Base-by-base conservation (phyloP, 768 basidiomycete genomes). In the Boletus insuetus region DNA sequence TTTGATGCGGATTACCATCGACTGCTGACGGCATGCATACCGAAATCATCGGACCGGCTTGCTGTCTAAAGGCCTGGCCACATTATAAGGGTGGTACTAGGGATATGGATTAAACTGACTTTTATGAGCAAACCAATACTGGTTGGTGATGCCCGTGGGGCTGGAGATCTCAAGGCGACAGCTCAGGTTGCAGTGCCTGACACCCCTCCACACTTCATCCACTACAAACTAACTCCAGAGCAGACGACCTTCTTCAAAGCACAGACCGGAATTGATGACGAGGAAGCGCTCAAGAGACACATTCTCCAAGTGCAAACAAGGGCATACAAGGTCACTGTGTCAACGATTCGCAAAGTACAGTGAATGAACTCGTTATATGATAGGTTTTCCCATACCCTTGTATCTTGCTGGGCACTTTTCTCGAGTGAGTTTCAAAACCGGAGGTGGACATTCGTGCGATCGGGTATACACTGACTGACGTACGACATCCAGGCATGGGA, bases 211-310 rank as follows among this genome's bases (percentile, higher is more conserved):
- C 22, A 29, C 32, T n/a, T 13, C 19, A 2, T 17, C 38, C 11
- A 32, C 31, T 50, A 39, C 22, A 24, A 4, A 20, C 22, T 51
- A 2, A 54, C 58, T 35, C 51, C 55, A 19, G 51, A 55, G 22
- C 47, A 63, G 39, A 35, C 54, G 4, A 43, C 32, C 2, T 69
- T 73, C 39, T 62, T 73, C 53, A 68, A 67, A 51, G 22, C 32
- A 2, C 54, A 68, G 58, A 72, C 61, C 19, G 63, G 68, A 6
- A 73, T 74, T 20, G 47, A 58, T 5, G 55, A 69, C 44, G 68
- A 68, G 3, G 58, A 69, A 0, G 58, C 52, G 8, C 59, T 74
- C 20, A 68, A 63, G 54, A 22, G 42, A 17, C 72, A 74, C 51
- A 65, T 74, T 19, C 24, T 74, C 10, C 54, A 46, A 1, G 65